Evolutionary conservation across 2,329 filamentous ascomycete species (phyloP), one percentile per base, ranked within the genome.

Genomic region (Fusarium fujikuroi): DNA sequence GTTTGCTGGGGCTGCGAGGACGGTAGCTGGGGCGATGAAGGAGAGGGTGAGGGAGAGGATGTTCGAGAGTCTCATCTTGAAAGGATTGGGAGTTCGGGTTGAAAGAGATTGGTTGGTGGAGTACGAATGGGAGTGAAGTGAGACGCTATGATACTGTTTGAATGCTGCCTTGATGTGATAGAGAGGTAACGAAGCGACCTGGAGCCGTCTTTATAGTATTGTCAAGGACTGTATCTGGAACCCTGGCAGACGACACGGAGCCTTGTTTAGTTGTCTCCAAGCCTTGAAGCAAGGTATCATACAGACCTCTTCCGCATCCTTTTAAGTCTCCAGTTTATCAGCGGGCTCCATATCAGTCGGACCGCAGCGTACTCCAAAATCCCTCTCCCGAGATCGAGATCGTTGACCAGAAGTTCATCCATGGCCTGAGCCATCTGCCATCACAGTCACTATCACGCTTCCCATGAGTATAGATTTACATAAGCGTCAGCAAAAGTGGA

Each of bases 141-240:
- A 32, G 11, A 42, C 11, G 15, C 25, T 32, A 5, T 15, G 10
- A 32, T 43, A 18, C 4, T 40, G 36, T 15, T 43, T 19, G 4
- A 11, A 6, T 19, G 15, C 2, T 56, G 19, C 8, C 6, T 42
- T 23, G 19, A 28, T 40, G 25, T 40, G 50, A 28, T n/a, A 3
- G 9, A 18, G 7, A 5, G 23, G 3, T 8, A n/a, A 42, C 5
- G 2, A 1, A n/a, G 36, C 2, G 6, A 12, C 0, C 2, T 23
- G 37, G 3, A 3, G 15, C 21, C 10, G 2, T 9, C 15, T 56
- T 56, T 56, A 56, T 56, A 56, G 0, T 3, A 7, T 56, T n/a
- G 8, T 7, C 15, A 30, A 42, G 1, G 0, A 1, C 3, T 2
- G 5, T 7, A 0, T 5, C 10, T 12, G 8, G 15, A 2, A 3